A percentile compares a stretch with the other conserved stretches of the same genome.
phyloP scores from a whole-genome alignment of 768 basidiomycete species.

The Flagelloscypha sp. region DNA sequence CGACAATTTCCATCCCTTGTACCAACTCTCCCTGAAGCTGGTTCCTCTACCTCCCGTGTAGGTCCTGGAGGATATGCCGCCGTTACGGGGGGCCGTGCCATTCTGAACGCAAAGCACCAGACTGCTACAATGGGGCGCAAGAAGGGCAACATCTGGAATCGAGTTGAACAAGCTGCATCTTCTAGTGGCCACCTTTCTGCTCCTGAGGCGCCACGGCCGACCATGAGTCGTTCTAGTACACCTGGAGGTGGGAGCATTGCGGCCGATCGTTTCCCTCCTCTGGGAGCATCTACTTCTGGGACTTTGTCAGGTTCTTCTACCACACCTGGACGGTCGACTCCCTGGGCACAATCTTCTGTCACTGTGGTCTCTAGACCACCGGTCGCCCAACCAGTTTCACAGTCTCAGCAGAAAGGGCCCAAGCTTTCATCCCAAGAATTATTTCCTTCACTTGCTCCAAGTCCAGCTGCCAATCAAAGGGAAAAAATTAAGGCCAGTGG shows the following conservation, averaged over 20 bases:
- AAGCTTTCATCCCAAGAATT: slow-evolving; percentile 8
- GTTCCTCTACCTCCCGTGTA: no score
- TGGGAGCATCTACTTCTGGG: slow-evolving; percentile 13
- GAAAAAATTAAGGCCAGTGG: slow-evolving; percentile 33
- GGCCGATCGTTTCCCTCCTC: slow-evolving; percentile 28
- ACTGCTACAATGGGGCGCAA: slow-evolving; percentile 53
- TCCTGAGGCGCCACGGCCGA: slow-evolving; percentile 14
- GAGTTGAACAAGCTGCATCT: slow-evolving; percentile 76
- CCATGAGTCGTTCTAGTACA: no score
- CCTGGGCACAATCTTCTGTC: no score
- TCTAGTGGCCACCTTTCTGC: slow-evolving; percentile 20
- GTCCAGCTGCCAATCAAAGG: slow-evolving; percentile 5
- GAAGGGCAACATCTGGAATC: slow-evolving; percentile 81
- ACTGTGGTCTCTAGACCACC: no score
- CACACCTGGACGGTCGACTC: no score
- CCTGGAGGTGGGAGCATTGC: no score
- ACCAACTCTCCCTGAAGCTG: slow-evolving; percentile 44
- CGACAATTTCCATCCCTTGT: slow-evolving; percentile 77
- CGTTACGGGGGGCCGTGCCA: slow-evolving; percentile 73
- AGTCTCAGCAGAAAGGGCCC: slow-evolving; percentile 1
- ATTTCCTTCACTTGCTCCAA: slow-evolving; percentile 10
- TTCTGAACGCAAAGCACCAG: slow-evolving; percentile 75
- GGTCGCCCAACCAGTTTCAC: no score
- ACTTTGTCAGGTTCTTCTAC: slow-evolving; percentile 8
- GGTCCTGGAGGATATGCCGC: slow-evolving; percentile 79